Conservation (phyloP, 75 land plant species). For the Cupressus sempervirens region DNA sequence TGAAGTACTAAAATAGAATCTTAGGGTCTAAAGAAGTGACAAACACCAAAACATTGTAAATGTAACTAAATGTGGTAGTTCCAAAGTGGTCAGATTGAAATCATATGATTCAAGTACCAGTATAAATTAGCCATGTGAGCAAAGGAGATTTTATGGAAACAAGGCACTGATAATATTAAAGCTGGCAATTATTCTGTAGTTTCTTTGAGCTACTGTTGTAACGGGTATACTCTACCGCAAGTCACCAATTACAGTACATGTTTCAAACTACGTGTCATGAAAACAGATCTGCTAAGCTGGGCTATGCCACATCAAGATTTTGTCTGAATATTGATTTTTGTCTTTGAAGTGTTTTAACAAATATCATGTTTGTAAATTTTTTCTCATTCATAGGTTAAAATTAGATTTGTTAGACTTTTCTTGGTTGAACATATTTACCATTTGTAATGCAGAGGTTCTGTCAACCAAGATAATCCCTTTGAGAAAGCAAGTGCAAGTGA, state of each 20-base stretch:
- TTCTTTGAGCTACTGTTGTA: neutral
- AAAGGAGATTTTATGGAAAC: too few species aligned
- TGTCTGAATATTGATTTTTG: neutral
- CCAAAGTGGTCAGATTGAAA: too few species aligned
- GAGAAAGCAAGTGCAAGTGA: slow-evolving; percentile 43
- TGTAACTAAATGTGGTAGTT: too few species aligned
- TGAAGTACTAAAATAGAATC: too few species aligned
- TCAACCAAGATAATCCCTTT: slow-evolving; percentile 59
- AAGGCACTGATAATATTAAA: too few species aligned
- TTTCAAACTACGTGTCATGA: neutral
- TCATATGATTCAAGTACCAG: too few species aligned
- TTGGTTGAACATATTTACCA: neutral
- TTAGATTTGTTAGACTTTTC: neutral
- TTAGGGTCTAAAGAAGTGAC: too few species aligned
- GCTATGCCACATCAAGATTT: neutral
- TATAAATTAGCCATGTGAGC: too few species aligned
- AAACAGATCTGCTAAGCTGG: neutral
- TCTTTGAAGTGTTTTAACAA: neutral
- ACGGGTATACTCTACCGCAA: neutral
- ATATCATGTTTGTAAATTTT: neutral
- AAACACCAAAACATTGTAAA: too few species aligned
- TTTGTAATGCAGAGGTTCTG: slow-evolving; percentile 56
- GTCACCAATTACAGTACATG: neutral
- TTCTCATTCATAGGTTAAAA: neutral
- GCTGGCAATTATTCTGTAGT: neutral